These are phyloP conservation scores for Tolypocladium tropicale DNA, from an alignment of 2,329 filamentous ascomycete species.

Conservation along the genomic window DNA sequence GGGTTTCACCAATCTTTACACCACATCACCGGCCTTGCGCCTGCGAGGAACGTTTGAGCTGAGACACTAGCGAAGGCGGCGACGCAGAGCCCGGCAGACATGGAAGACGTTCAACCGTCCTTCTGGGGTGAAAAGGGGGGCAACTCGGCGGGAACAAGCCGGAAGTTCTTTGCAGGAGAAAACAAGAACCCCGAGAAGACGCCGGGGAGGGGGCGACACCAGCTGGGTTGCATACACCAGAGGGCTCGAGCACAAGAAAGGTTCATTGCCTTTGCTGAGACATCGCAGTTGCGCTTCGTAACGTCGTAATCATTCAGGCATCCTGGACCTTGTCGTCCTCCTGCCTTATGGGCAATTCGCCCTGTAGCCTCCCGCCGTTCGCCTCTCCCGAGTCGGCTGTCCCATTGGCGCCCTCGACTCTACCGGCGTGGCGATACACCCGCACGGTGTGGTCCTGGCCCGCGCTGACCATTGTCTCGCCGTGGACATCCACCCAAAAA, in stretches of 20 bases:
- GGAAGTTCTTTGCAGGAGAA: too few species aligned
- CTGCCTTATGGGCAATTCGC: conserved; percentile 33
- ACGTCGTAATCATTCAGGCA: conserved; percentile 4
- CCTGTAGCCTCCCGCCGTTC: conserved; percentile 47
- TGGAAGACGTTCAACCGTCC: too few species aligned
- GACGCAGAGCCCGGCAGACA: too few species aligned
- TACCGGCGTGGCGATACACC: conserved; percentile 30
- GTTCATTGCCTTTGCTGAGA: background rate
- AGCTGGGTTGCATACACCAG: background rate
- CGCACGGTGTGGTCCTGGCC: conserved; percentile 44
- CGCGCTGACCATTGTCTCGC: conserved; percentile 45
- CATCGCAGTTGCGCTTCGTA: background rate
- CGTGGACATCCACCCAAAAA: conserved; percentile 54
- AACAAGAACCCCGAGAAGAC: too few species aligned
- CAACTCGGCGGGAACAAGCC: too few species aligned
- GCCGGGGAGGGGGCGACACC: too few species aligned
- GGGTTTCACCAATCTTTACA: too few species aligned
- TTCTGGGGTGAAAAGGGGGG: too few species aligned
- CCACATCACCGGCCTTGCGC: too few species aligned
- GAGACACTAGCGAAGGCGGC: too few species aligned
- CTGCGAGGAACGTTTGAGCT: too few species aligned
- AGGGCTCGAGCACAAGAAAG: background rate
- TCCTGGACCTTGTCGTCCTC: conserved; percentile 30
- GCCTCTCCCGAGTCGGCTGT: conserved; percentile 9
- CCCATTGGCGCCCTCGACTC: conserved; percentile 10